Evolutionary conservation across 2,329 filamentous ascomycete genomes (phyloP), one percentile per base, ranked within the genome.

Genomic region (Colletotrichum echinochloae): DNA sequence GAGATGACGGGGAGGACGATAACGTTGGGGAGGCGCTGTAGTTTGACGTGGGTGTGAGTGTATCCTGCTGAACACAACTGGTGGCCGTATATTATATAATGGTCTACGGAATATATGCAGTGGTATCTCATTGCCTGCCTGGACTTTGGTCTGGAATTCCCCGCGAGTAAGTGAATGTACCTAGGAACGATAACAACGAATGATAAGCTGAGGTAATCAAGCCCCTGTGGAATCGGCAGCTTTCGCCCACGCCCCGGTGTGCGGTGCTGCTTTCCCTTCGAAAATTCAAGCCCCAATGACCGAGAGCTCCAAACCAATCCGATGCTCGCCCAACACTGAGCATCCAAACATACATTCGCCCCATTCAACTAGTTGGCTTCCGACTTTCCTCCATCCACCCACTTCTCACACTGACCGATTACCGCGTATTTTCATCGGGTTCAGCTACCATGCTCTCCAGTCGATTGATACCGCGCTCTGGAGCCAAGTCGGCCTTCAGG

Each of bases 391-490:
- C 49, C 66, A 62, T 66, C 35, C 33, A 23, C 51, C 33, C 41
- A 55, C 51, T 16, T 66, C 65, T 57, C 44, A 73, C 76, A 79
- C 78, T 23, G 18, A n/a, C 20, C 39, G 77, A 70, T 73, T 70
- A 74, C 69, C 73, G 72, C 73, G 72, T 74, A 18, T 51, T 60
- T 61, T 67, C 60, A 66, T 69, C 72, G 72, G 74, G 66, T 74
- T 73, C 74, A 39, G 41, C 18, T 80, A 87, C 76, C 72, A 91
- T 91, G 89, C 81, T 91, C 79, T 83, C 87, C 74, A 87, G 84
- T 79, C 87, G 88, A 79, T 85, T 89, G 85, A 85, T 90, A 86
- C 84, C 87, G 75, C 85, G 88, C 80, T 83, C 84, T 76, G 83
- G 85, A 78, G 84, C 84, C 78, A 87, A 87, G 78, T 88, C 88